These are phyloP conservation scores for Euphorbia celastroides DNA, from an alignment of 441 rosid species.

Conservation along the genomic window DNA sequence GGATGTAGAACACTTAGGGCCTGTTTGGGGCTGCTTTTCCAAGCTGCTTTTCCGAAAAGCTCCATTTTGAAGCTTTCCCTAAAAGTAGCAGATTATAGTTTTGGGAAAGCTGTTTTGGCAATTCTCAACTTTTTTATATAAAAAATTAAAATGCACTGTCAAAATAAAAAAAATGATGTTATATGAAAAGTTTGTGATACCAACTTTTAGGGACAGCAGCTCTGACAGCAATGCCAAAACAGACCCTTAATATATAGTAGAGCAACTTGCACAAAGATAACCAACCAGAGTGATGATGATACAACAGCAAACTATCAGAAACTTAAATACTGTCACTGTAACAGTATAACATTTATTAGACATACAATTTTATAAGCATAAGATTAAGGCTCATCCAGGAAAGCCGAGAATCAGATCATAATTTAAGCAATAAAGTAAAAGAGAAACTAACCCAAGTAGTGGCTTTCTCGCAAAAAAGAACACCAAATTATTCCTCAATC, in stretches of 20 bases:
- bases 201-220: too few species aligned
- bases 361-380: background rate
- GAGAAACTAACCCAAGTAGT: background rate
- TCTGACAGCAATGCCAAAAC: too few species aligned
- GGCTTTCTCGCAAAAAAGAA: background rate
- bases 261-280: background rate
- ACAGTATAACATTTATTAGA: background rate
- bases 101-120: too few species aligned
- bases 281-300: background rate
- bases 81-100: too few species aligned
- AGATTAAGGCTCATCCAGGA: background rate
- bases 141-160: too few species aligned
- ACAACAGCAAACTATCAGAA: background rate
- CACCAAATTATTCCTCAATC: slow-evolving; percentile 25
- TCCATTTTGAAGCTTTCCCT: too few species aligned
- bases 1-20: too few species aligned
- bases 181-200: too few species aligned
- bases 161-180: too few species aligned
- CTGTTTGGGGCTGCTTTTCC: too few species aligned
- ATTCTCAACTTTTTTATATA: too few species aligned
- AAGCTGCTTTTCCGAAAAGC: too few species aligned
- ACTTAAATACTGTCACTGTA: background rate
- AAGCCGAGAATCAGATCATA: background rate
- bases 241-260: background rate
- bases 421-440: background rate